Evolutionary conservation across 75 land plant genomes (phyloP).

Genomic region (Isoetes taiwanensis): DNA sequence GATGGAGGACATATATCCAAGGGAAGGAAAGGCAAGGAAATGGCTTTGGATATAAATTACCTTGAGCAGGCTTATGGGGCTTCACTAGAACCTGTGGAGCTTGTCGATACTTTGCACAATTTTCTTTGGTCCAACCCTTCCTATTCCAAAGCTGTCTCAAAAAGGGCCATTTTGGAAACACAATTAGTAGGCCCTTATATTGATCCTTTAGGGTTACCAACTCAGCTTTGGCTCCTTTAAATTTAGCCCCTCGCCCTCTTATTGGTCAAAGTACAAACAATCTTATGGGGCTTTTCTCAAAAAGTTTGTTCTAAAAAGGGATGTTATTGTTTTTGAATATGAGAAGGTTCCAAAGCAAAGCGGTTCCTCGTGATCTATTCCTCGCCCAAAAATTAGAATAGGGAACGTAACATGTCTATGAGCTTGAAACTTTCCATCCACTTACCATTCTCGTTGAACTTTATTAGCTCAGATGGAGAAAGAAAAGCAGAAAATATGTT

Average conservation of each 20-base stretch:
- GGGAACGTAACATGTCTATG: no score
- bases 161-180: background rate
- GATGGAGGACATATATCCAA: no score
- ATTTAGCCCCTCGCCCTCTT: background rate
- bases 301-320: slow-evolving; percentile 13
- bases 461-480: no score
- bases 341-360: no score
- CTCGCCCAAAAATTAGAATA: no score
- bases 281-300: slow-evolving; percentile 31
- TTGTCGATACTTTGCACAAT: slow-evolving; percentile 8
- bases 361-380: no score
- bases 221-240: slow-evolving; percentile 12
- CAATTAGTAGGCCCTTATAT: slow-evolving; percentile 20
- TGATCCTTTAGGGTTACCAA: slow-evolving; percentile 28
- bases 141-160: slow-evolving; percentile 1
- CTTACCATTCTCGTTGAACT: no score
- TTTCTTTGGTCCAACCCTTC: slow-evolving; percentile 17
- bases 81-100: slow-evolving; percentile 17
- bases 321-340: no score
- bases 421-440: no score
- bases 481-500: no score
- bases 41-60: slow-evolving; percentile 10
- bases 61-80: slow-evolving; percentile 16
- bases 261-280: slow-evolving; percentile 2
- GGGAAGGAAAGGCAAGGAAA: background rate